A percentile compares a stretch with the other conserved stretches of the same genome.
These are phyloP conservation scores for Teratosphaeria pseudoeucalypti DNA, from an alignment of 2,329 filamentous ascomycete genomes.

Conservation along the genomic window DNA sequence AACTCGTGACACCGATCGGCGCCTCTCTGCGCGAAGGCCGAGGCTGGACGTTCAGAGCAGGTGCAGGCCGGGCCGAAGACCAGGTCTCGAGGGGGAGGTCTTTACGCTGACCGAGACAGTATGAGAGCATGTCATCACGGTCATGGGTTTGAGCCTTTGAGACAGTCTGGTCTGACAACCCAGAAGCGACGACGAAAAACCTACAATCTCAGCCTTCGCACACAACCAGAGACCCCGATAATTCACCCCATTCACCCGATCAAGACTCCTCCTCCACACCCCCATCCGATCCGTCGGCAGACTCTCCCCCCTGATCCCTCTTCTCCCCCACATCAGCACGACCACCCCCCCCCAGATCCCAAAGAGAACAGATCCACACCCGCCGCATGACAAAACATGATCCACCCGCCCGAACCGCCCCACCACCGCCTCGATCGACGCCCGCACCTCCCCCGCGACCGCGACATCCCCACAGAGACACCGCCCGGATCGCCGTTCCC, in stretches of 20 bases:
- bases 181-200: background rate
- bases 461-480: constrained; percentile 25
- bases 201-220: constrained; percentile 31
- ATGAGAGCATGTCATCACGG: background rate
- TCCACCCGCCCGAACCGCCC: constrained; percentile 33
- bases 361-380: no score
- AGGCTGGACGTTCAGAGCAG: background rate
- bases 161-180: background rate
- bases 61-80: background rate
- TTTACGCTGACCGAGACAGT: background rate
- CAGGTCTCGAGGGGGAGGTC: background rate
- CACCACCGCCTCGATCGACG: constrained; percentile 25
- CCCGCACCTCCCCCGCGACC: constrained; percentile 25
- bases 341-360: no score
- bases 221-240: constrained; percentile 38
- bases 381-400: constrained; percentile 35
- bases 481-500: constrained; percentile 6
- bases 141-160: background rate
- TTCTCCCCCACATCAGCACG: background rate
- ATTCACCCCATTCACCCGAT: constrained; percentile 34
- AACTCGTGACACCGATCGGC: background rate
- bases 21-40: background rate
- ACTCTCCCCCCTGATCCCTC: constrained; percentile 28
- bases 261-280: constrained; percentile 33
- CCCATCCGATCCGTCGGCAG: constrained; percentile 28